phyloP scores from a whole-genome alignment of 257 asterid genomes.

The Verbena officinalis region DNA sequence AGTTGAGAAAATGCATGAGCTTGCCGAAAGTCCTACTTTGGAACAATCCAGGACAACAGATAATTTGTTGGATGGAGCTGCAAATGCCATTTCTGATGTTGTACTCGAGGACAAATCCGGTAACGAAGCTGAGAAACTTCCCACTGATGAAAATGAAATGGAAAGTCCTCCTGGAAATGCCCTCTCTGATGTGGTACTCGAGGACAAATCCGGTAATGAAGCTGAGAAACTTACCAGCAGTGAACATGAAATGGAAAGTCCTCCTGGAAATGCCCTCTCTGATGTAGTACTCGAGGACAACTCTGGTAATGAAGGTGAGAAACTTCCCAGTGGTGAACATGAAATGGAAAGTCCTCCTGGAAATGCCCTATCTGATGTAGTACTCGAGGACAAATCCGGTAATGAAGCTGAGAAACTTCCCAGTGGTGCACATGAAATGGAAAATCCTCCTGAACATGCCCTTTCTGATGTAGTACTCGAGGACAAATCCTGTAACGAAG shows the following conservation, averaged over 20 bases:
- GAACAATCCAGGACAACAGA: not conserved
- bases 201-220: constrained; percentile 24
- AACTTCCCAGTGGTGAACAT: constrained; percentile 5
- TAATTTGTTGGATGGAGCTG: constrained; percentile 7
- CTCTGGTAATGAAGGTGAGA: too few species aligned
- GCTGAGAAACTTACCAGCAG: constrained; percentile 22
- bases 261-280: not conserved
- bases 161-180: not conserved
- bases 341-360: not conserved
- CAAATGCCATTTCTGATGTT: constrained; percentile 5
- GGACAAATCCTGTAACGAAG: too few species aligned
- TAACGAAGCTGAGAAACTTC: constrained; percentile 26
- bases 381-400: too few species aligned
- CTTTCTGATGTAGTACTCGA: too few species aligned
- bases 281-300: too few species aligned
- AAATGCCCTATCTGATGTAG: too few species aligned
- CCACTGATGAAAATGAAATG: constrained; percentile 18
- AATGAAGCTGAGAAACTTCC: too few species aligned
- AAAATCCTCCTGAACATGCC: not conserved
- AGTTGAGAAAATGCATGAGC: constrained; percentile 18
- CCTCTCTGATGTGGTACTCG: not conserved
- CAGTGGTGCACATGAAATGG: constrained; percentile 16
- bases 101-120: not conserved
- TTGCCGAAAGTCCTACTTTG: constrained; percentile 9
- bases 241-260: constrained; percentile 16